Base-by-base conservation (phyloP, 2,329 filamentous ascomycete species). In the Colletotrichum phormii region DNA sequence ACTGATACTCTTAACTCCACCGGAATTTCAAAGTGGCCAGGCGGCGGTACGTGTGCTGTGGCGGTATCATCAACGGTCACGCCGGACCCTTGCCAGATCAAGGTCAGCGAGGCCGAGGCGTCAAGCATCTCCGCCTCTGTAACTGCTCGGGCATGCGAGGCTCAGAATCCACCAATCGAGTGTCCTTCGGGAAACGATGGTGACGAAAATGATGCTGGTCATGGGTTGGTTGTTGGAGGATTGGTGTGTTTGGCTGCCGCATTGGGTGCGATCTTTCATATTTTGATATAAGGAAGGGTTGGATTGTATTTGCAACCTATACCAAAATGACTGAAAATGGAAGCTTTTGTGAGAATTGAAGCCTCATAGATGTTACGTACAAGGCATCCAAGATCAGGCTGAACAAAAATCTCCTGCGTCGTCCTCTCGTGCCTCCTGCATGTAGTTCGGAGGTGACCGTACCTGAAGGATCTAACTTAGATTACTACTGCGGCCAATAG, bases 1-100 rank as follows among this genome's bases (percentile, higher is more conserved):
- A 66, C 75, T 24, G 72, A 59, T 35, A 58, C 24, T 13, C 26
- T 49, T 42, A 22, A 29, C 22, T 7, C 42, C 18, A 61, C 22
- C 37, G 54, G 24, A 9, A 26, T 53, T 15, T n/a, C 42, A 49
- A 49, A n/a, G 15, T 49, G 42, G 42, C 15, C 42, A 49, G 42
- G 42, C 18, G 18, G 42, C 42, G 64, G 26, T 26, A 67, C 63
- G 15, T 75, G 73, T 29, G 73, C 73, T 7, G 61, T 67, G 24
- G 13, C 68, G 22, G 55, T 65, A 22, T 42, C 59, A 37, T 64
- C 72, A 12, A 73, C 69, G 2, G 61, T 66, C 18, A 62, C 72
- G 11, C 54, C 71, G 64, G 76, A 75, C 67, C 74, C 75, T 24
- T 77, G 77, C 46, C 29, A 61, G 29, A 69, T 76, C n/a, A 73